Evolutionary conservation across 768 basidiomycete species (phyloP).

Genomic region (Russula vinacea): DNA sequence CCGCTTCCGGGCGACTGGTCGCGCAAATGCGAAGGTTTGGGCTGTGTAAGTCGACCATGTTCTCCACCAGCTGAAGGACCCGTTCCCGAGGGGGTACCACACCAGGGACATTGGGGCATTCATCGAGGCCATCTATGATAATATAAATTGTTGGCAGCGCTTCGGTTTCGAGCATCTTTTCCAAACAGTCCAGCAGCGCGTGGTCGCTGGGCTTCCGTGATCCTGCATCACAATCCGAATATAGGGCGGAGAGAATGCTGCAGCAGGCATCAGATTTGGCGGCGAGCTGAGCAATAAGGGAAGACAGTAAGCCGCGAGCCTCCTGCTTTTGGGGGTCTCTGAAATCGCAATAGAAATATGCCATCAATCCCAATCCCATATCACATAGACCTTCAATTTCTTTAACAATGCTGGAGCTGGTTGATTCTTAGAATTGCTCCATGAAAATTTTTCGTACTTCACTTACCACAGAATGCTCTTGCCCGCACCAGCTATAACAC

Average conservation of each 20-base stretch:
- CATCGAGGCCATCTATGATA: not conserved
- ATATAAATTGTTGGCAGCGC: not conserved
- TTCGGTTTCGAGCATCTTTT: not conserved
- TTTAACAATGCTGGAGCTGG: not conserved
- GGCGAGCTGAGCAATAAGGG: not conserved
- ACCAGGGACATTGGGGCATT: not conserved
- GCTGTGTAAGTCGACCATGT: not conserved
- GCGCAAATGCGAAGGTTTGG: not conserved
- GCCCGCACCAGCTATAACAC: not conserved
- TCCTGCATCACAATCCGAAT: not conserved
- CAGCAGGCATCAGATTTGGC: not conserved
- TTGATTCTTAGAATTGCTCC: not conserved
- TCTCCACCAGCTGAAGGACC: not conserved
- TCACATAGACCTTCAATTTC: not conserved
- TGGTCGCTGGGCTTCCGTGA: not conserved
- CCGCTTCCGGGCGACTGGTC: slow-evolving; percentile 2
- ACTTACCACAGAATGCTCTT: not conserved
- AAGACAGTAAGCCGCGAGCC: not conserved
- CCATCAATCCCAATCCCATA: not conserved
- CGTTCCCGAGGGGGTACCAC: not conserved
- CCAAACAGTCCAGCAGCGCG: not conserved
- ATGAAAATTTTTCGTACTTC: no score
- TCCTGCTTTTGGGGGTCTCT: not conserved
- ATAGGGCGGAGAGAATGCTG: not conserved
- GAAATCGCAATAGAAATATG: slow-evolving; percentile 7